Evolutionary conservation across 148 eudicot genomes (phyloP).

Genomic region (Vaccinium myrtillus): DNA sequence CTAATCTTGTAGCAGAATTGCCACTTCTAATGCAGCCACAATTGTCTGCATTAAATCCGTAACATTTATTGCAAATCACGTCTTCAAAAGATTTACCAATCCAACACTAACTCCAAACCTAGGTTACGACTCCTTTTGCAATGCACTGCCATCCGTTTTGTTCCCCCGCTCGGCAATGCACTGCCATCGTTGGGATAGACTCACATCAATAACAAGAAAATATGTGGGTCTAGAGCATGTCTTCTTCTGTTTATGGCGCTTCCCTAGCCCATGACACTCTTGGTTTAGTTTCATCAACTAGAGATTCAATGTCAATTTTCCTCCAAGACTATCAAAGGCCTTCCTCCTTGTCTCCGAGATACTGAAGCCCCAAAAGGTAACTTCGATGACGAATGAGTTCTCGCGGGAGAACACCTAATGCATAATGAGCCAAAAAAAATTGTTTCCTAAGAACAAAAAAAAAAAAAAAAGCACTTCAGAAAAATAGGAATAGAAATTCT

Average conservation of each 20-base stretch:
- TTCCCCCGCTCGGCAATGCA: not conserved
- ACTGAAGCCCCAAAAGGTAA: not conserved
- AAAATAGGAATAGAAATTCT: not conserved
- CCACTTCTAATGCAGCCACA: not conserved
- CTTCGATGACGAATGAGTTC: not conserved
- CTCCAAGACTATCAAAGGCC: not conserved
- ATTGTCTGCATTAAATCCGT: not conserved
- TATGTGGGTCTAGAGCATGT: not conserved
- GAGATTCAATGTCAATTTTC: not conserved
- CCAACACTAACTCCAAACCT: not conserved
- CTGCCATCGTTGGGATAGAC: not conserved
- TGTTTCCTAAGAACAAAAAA: not conserved
- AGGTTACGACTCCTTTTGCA: not conserved
- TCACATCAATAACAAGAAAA: not conserved
- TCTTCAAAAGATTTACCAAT: not conserved
- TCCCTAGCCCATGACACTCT: not conserved
- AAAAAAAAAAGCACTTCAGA: not conserved
- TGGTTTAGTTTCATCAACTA: conserved; percentile 3
- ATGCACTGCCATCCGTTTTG: not conserved
- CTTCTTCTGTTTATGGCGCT: not conserved
- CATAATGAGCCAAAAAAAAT: not conserved
- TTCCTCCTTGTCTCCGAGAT: not conserved
- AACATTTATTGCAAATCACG: not conserved
- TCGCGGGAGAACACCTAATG: not conserved
- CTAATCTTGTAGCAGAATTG: not conserved